Evolutionary conservation across 805 yeast species (phyloP).

Genomic region (Ascoidea rubescens): DNA sequence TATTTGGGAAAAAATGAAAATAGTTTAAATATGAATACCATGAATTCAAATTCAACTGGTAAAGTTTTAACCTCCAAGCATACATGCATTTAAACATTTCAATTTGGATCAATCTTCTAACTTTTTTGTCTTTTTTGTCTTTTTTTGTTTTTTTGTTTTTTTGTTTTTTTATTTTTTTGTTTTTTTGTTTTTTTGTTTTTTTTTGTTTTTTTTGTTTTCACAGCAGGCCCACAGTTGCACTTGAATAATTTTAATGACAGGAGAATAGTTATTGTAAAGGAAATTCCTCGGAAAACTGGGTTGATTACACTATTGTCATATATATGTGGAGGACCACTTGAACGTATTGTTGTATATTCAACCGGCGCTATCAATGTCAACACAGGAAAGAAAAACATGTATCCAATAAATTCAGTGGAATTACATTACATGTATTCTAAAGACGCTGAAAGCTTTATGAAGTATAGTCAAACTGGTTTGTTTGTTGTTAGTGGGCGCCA

Average conservation of each 20-base stretch:
- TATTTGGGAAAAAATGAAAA: too few species aligned
- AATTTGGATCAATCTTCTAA: too few species aligned
- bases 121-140: too few species aligned
- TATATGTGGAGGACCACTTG: conserved; percentile 59
- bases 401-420: conserved; percentile 22
- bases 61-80: too few species aligned
- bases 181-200: neutral
- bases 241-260: conserved; percentile 4
- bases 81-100: too few species aligned
- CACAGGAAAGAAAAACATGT: conserved; percentile 11
- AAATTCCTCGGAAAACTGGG: conserved; percentile 29
- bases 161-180: too few species aligned
- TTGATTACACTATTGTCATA: conserved; percentile 37
- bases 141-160: too few species aligned
- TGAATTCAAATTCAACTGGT: too few species aligned
- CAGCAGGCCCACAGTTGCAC: neutral
- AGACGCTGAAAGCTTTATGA: conserved; percentile 40
- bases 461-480: conserved; percentile 35
- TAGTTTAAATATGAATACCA: too few species aligned
- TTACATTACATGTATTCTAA: conserved; percentile 37
- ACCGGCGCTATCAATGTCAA: conserved; percentile 2
- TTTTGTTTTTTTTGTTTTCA: neutral
- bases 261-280: conserved; percentile 23
- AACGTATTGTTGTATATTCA: conserved; percentile 25
- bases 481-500: conserved; percentile 46